These are phyloP conservation scores for Penicillium silybi DNA, from an alignment of 495 filamentous ascomycete genomes.

Conservation along the genomic window DNA sequence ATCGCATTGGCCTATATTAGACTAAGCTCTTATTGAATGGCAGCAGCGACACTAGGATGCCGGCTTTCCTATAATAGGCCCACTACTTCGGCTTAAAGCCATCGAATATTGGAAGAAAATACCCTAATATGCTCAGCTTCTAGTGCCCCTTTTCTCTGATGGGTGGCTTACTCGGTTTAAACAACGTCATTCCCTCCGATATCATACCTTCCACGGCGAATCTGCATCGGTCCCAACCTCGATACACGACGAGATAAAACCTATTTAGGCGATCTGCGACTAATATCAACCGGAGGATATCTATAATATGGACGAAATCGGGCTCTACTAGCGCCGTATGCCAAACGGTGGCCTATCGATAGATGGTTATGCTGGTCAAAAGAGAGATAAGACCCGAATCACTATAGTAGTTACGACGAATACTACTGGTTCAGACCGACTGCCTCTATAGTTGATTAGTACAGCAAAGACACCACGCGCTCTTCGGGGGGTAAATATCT, in stretches of 20 bases:
- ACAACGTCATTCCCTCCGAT: constrained; percentile 1
- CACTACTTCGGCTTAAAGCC: constrained; percentile 5
- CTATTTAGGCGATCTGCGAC: constrained; percentile 2
- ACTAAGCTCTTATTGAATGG: constrained; percentile 7
- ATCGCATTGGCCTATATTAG: constrained; percentile 8
- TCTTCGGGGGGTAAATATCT: constrained; percentile 11
- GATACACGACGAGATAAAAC: constrained; percentile 6
- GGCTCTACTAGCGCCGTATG: constrained; percentile 8
- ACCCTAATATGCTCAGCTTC: constrained; percentile 6
- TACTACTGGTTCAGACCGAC: constrained; percentile 14
- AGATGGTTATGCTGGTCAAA: neutral
- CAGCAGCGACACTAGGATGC: neutral
- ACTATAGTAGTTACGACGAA: constrained; percentile 16
- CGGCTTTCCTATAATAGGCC: constrained; percentile 4
- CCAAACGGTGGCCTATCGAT: constrained; percentile 8
- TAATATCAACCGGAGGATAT: constrained; percentile 7
- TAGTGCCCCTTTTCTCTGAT: constrained; percentile 5
- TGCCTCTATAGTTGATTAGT: constrained; percentile 20
- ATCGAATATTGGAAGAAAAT: constrained; percentile 6
- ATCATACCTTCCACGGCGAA: constrained; percentile 9
- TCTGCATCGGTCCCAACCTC: constrained; percentile 6
- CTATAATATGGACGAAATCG: constrained; percentile 1
- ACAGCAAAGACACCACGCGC: constrained; percentile 15
- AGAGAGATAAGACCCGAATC: constrained; percentile 14
- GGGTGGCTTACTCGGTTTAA: constrained; percentile 12